phyloP scores from a whole-genome alignment of 177 flowering plant genomes.

The Vitis hybrid region DNA sequence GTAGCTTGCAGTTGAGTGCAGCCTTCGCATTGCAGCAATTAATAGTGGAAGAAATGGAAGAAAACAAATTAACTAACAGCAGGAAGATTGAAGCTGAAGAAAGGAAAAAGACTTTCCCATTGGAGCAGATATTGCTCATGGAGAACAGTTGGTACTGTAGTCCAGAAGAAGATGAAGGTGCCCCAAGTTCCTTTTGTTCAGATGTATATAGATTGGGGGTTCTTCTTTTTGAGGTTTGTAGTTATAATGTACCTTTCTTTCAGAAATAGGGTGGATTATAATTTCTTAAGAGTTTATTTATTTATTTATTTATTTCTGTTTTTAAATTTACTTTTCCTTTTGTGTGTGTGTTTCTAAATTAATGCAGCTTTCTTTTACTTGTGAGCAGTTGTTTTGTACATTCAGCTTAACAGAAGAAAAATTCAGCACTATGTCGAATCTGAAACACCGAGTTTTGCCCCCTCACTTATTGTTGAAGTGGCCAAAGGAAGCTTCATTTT shows the following conservation, averaged over 20 bases:
- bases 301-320: background rate
- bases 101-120: slow-evolving; percentile 54
- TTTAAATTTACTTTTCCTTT: slow-evolving; percentile 3
- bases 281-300: background rate
- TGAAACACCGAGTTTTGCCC: slow-evolving; percentile 92
- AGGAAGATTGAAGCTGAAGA: slow-evolving; percentile 38
- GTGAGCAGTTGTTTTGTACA: slow-evolving; percentile 77
- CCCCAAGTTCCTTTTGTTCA: slow-evolving; percentile 72
- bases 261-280: background rate
- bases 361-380: slow-evolving; percentile 2
- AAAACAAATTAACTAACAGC: slow-evolving; percentile 22
- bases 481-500: slow-evolving; percentile 97
- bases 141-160: slow-evolving; percentile 88
- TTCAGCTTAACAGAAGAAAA: slow-evolving; percentile 79
- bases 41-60: slow-evolving; percentile 29
- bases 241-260: no score
- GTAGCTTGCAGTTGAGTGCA: slow-evolving; percentile 59
- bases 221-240: slow-evolving; percentile 86
- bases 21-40: slow-evolving; percentile 26
- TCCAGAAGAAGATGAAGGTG: slow-evolving; percentile 83
- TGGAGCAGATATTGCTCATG: slow-evolving; percentile 71
- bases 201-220: slow-evolving; percentile 87
- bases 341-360: background rate
- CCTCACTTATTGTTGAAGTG: slow-evolving; percentile 82
- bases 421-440: slow-evolving; percentile 75